Evolutionary conservation across 176 grass and related monocot genomes (phyloP).

Genomic region (Aegilops bicornis): DNA sequence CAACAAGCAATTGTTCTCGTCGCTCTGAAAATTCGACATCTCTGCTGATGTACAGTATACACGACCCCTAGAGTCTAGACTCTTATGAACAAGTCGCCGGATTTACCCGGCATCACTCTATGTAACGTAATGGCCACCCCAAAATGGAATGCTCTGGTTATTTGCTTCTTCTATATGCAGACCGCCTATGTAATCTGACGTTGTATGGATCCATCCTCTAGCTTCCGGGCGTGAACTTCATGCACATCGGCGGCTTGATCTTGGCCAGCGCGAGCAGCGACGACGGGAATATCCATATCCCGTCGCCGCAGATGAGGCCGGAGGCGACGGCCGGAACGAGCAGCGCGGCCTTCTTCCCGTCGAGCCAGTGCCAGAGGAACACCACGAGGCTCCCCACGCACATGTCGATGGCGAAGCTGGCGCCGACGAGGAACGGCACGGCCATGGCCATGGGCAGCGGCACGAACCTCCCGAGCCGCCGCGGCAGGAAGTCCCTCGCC

Average conservation of each 20-base stretch:
- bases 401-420: constrained; percentile 97
- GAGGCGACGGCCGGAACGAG: constrained; percentile 84
- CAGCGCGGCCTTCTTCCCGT: constrained; percentile 64
- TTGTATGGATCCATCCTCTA: background rate
- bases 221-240: constrained; percentile 69
- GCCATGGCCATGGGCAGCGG: constrained; percentile 99
- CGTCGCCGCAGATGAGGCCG: constrained; percentile 89
- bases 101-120: background rate
- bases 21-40: background rate
- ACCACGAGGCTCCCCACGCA: constrained; percentile 80
- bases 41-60: background rate
- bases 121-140: background rate
- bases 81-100: constrained; percentile 17
- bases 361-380: constrained; percentile 65
- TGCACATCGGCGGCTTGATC: constrained; percentile 94
- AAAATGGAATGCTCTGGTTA: background rate
- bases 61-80: background rate
- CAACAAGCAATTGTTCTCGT: background rate
- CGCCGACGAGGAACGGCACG: constrained; percentile 88
- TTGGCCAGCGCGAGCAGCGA: constrained; percentile 83
- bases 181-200: background rate
- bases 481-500: constrained; percentile 64
- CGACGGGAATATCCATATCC: constrained; percentile 86
- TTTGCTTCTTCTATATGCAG: background rate
- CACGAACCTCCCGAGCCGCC: constrained; percentile 44